Percentiles rank a stretch among this genome's conserved stretches.
phyloP scores from a whole-genome alignment of 148 eudicot species.

The Vaccinium darrowii region DNA sequence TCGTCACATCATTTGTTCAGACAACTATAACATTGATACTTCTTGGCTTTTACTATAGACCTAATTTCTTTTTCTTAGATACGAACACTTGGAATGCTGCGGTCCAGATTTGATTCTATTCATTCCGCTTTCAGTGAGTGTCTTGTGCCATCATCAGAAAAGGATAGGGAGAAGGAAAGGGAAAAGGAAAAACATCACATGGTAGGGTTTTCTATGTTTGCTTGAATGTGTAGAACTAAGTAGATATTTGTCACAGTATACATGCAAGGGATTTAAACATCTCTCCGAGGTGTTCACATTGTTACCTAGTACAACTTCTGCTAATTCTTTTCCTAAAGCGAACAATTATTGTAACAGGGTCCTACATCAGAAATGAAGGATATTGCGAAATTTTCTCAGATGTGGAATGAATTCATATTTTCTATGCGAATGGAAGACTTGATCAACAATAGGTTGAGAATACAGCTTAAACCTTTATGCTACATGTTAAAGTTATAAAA shows the following conservation, averaged over 20 bases:
- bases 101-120: constrained; percentile 92
- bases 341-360: constrained; percentile 38
- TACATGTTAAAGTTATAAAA: not conserved
- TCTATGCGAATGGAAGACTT: constrained; percentile 91
- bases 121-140: constrained; percentile 83
- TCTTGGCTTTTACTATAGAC: constrained; percentile 10
- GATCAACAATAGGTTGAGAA: constrained; percentile 71
- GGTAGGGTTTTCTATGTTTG: constrained; percentile 38
- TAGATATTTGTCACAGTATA: not conserved
- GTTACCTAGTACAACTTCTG: not conserved
- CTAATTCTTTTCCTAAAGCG: not conserved
- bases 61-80: constrained; percentile 42
- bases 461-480: constrained; percentile 8
- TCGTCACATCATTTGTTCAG: not conserved
- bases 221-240: not conserved
- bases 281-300: not conserved
- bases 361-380: constrained; percentile 50
- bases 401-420: constrained; percentile 94
- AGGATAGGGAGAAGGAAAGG: constrained; percentile 13
- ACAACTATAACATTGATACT: not conserved
- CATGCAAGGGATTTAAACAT: constrained; percentile 16
- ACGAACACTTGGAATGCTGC: constrained; percentile 95
- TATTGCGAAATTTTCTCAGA: constrained; percentile 90
- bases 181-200: constrained; percentile 33
- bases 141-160: constrained; percentile 67